phyloP scores from a whole-genome alignment of 495 filamentous ascomycete genomes.

The Podospora sp. region DNA sequence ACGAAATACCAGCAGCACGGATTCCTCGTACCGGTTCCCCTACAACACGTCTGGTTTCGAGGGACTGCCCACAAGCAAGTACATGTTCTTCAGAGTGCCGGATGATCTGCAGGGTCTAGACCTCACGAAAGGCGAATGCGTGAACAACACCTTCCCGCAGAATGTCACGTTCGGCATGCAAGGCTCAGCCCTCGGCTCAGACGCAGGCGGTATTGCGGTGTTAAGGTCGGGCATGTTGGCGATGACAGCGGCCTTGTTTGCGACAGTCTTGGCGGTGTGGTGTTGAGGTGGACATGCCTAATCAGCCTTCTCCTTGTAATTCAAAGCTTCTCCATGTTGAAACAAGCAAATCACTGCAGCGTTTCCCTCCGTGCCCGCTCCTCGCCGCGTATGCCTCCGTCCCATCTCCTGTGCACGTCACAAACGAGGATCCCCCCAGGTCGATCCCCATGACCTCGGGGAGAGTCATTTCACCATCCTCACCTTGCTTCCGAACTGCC shows the following conservation, averaged over 20 bases:
- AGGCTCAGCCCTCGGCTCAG: slow-evolving; percentile 44
- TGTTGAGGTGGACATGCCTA: background rate
- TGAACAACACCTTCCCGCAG: slow-evolving; percentile 63
- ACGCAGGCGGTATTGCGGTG: slow-evolving; percentile 21
- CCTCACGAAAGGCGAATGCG: slow-evolving; percentile 69
- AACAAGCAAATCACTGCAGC: background rate
- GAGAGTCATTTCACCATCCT: background rate
- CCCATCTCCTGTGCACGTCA: background rate
- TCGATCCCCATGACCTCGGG: too few species aligned
- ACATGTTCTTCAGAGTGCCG: slow-evolving; percentile 77
- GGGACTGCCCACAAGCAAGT: slow-evolving; percentile 59
- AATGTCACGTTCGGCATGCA: slow-evolving; percentile 72
- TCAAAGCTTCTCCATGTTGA: background rate
- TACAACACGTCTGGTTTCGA: slow-evolving; percentile 76
- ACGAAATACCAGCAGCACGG: slow-evolving; percentile 72
- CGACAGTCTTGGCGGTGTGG: background rate
- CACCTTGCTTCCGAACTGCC: background rate
- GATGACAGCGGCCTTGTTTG: background rate
- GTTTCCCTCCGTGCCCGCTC: background rate
- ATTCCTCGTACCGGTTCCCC: slow-evolving; percentile 63
- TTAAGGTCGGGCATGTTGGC: background rate
- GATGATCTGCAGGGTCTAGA: slow-evolving; percentile 71
- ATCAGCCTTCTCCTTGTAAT: background rate
- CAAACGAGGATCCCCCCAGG: too few species aligned
- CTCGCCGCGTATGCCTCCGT: background rate